Evolutionary conservation across 2,329 filamentous ascomycete species (phyloP), one percentile per base, ranked within the genome.

Genomic region (Pseudogymnoascus sp.): DNA sequence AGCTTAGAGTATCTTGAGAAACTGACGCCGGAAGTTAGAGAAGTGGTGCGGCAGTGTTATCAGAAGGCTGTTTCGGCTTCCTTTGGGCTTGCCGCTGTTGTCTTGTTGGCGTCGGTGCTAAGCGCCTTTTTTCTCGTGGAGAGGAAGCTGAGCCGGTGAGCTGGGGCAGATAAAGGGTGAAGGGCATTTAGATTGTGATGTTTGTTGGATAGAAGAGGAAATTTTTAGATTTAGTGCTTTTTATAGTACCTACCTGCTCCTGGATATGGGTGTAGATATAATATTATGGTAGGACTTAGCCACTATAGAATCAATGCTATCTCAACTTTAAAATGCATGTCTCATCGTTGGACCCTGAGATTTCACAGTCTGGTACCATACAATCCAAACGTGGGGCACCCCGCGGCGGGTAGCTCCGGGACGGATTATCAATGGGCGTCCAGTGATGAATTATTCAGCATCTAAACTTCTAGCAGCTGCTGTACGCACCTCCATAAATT

Each of bases 1-100:
- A 90, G 84, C 70, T 77, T 93, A 45, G 83, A 88, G 60, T 91
- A 83, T 69, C 86, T 92, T 72, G 81, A 81, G 57, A 77, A 80
- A 4, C 78, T 93, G 36, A 83, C 89, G 5, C 85, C 88, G 0
- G 77, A 73, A 2, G 75, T 87, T 1, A 82, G 81, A 26, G 76
- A 72, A 11, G 73, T 88, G 11, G 89, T 93, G 3, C 80, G 84
- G 39, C 75, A 77, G 29, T 90, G 87, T 71, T 93, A 93, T 73
- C 83, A 85, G 45, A 63, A 73, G 7, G 77, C 77, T 3, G 76
- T 75, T 3, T 69, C 76, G 60, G 73, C 73, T 54, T 77, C 79
- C 1, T 77, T 81, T 63, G 71, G 72, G 0, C 73, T 81, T 3
- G 72, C 75, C 0, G 66, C 75, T 1, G 54, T 72, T 1, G 74